Conservation (phyloP, 495 filamentous ascomycete species). For the Amphirosellinia nigrospora region DNA sequence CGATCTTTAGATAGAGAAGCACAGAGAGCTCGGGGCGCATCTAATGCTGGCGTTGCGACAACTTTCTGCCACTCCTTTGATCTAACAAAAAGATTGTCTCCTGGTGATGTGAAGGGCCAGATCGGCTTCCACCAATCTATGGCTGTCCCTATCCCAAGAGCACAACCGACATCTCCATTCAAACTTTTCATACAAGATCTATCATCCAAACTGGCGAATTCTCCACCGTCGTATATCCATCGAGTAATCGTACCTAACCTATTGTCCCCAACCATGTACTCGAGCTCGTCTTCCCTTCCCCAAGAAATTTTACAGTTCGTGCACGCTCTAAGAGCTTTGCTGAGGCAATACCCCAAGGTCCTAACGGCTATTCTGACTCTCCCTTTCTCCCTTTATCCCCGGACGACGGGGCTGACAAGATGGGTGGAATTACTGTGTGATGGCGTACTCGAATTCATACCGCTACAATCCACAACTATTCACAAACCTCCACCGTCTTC, state of each 20-base stretch:
- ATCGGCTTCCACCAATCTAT: slow-evolving; percentile 54
- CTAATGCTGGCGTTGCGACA: slow-evolving; percentile 29
- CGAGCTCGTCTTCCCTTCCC: slow-evolving; percentile 68
- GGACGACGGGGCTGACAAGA: slow-evolving; percentile 75
- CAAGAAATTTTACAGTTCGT: slow-evolving; percentile 80
- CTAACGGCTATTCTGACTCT: slow-evolving; percentile 80
- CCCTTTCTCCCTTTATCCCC: slow-evolving; percentile 80
- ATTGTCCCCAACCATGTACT: slow-evolving; percentile 82
- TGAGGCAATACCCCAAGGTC: slow-evolving; percentile 67
- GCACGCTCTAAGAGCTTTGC: slow-evolving; percentile 75
- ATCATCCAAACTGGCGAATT: slow-evolving; percentile 59
- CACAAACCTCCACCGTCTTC: slow-evolving; percentile 55
- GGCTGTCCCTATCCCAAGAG: slow-evolving; percentile 33
- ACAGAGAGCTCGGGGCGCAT: slow-evolving; percentile 27
- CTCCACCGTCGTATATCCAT: slow-evolving; percentile 69
- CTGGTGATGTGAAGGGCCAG: slow-evolving; percentile 55
- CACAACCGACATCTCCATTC: slow-evolving; percentile 60
- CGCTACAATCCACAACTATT: slow-evolving; percentile 74
- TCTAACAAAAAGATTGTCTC: slow-evolving; percentile 78
- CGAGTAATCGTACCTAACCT: slow-evolving; percentile 83
- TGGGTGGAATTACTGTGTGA: slow-evolving; percentile 90
- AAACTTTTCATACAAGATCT: slow-evolving; percentile 67
- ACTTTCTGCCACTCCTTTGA: slow-evolving; percentile 90
- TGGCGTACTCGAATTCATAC: slow-evolving; percentile 85
- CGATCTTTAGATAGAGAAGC: slow-evolving; percentile 32